Percentiles rank a stretch among this genome's conserved stretches.
Evolutionary conservation across 306 rosid species (phyloP).

Genomic region (Castanea sativa): DNA sequence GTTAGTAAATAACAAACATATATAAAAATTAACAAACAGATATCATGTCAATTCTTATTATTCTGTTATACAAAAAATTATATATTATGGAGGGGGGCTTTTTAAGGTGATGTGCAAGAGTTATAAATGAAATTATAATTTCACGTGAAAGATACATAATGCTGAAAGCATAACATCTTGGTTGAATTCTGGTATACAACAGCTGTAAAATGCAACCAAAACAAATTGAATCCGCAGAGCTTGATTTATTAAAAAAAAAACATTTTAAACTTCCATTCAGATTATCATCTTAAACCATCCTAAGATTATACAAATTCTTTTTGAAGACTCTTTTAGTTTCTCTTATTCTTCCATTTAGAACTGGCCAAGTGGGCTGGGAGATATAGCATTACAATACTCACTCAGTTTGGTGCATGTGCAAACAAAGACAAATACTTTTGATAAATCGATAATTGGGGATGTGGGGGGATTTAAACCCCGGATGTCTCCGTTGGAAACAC

Average conservation of each 20-base stretch:
- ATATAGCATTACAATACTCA: too few relatives aligned
- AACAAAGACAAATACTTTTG: background rate
- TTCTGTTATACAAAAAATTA: background rate
- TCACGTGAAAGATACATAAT: background rate
- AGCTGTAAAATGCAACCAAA: background rate
- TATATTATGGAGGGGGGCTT: too few relatives aligned
- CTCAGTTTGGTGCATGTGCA: background rate
- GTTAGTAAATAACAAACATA: slow-evolving; percentile 1
- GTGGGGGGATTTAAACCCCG: too few relatives aligned
- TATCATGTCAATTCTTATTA: background rate
- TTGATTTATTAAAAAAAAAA: background rate
- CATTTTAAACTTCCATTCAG: background rate
- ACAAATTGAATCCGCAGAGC: background rate
- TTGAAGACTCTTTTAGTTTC: background rate
- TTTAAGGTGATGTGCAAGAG: too few relatives aligned
- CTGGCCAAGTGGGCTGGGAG: too few relatives aligned
- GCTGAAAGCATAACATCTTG: background rate
- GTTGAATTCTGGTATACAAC: background rate
- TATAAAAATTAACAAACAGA: background rate
- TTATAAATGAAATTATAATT: background rate
- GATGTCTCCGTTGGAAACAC: too few relatives aligned
- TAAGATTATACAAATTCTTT: background rate
- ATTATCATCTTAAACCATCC: background rate
- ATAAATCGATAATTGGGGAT: too few relatives aligned
- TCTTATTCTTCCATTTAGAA: background rate